These are phyloP conservation scores for Blastocladiella emersonii DNA, from an alignment of 371 early-diverging fungal genomes.

Conservation along the genomic window DNA sequence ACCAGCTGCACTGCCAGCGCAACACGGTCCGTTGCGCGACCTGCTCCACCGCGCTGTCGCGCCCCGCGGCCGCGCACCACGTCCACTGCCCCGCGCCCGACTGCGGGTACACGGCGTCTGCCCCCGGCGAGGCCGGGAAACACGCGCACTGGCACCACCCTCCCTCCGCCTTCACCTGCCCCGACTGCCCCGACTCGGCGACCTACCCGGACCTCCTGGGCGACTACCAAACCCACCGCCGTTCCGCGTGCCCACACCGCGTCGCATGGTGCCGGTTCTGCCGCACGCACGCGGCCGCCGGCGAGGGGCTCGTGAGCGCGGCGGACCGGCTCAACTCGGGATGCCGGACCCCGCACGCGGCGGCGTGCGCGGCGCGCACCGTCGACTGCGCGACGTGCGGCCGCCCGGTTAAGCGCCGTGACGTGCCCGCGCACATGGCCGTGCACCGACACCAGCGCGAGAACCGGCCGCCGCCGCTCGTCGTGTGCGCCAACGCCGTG, in stretches of 20 bases:
- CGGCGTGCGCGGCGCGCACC: conserved; percentile 1
- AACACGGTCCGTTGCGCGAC: neutral
- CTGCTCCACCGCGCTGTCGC: neutral
- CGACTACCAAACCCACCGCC: neutral
- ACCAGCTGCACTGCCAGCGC: neutral
- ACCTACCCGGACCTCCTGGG: too few relatives aligned
- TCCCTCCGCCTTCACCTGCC: neutral
- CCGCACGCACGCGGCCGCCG: neutral
- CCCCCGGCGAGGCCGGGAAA: neutral
- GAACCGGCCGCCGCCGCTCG: too few relatives aligned
- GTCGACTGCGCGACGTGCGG: neutral
- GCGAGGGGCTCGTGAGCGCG: neutral
- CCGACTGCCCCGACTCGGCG: neutral
- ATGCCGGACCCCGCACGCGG: neutral
- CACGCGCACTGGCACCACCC: neutral
- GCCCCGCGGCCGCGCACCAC: neutral
- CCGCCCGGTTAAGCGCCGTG: neutral
- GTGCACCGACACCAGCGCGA: neutral
- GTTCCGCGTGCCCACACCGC: neutral
- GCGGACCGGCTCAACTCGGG: neutral
- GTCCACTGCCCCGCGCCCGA: neutral
- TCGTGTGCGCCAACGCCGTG: neutral
- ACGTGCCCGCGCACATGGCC: conserved; percentile 1
- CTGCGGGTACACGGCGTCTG: neutral
- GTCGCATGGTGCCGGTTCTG: conserved; percentile 1